phyloP scores from a whole-genome alignment of 805 yeast genomes.

The Priceomyces melissophilus region DNA sequence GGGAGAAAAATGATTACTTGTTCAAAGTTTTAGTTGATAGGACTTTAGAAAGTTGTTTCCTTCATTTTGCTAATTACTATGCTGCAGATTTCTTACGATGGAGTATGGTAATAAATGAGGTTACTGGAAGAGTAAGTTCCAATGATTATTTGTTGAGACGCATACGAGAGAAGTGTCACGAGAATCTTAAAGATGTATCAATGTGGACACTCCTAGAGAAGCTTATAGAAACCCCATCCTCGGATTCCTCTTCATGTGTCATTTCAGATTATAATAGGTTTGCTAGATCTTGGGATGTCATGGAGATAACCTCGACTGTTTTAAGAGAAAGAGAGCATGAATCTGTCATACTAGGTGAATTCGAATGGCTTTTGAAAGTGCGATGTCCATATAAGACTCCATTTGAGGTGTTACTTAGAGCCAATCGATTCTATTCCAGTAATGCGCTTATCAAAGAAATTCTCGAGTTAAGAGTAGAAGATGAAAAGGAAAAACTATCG shows the following conservation, averaged over 20 bases:
- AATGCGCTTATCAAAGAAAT: no score
- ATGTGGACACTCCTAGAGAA: constrained; percentile 19
- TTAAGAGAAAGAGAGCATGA: not conserved
- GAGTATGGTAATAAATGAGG: constrained; percentile 16
- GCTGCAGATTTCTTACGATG: constrained; percentile 32
- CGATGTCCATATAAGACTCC: constrained; percentile 8
- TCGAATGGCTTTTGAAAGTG: constrained; percentile 8
- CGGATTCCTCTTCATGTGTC: not conserved
- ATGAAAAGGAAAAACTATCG: no score
- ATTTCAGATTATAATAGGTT: not conserved
- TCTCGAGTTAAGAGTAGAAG: no score
- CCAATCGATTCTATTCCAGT: not conserved
- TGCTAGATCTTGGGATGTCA: not conserved
- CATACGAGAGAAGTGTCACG: constrained; percentile 11
- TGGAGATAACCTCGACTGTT: not conserved
- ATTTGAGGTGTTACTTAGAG: constrained; percentile 2
- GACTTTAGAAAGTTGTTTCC: constrained; percentile 24
- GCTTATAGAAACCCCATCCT: not conserved
- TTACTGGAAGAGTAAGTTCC: not conserved
- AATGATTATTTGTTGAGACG: constrained; percentile 1
- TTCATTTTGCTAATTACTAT: constrained; percentile 40
- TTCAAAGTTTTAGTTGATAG: constrained; percentile 11
- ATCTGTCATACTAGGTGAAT: not conserved
- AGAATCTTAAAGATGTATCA: constrained; percentile 18
- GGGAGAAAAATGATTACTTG: not conserved